Percentiles rank a stretch among this genome's conserved stretches.
phyloP scores from a whole-genome alignment of 805 yeast genomes.

The Saturnispora diversa region DNA sequence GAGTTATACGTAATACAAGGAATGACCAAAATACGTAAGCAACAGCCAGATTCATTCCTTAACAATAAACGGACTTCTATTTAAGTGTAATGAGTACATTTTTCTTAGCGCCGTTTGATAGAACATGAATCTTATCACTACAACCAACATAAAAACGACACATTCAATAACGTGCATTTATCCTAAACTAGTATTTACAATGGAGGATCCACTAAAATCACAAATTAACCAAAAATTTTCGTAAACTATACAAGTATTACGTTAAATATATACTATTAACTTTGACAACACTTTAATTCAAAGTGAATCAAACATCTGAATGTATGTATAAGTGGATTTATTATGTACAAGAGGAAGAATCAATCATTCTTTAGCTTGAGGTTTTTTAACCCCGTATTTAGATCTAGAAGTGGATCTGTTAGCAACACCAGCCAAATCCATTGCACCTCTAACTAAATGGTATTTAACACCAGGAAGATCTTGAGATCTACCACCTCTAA shows the following conservation, averaged over 20 bases:
- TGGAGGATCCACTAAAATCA: too few relatives aligned
- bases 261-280: background rate
- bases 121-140: too few relatives aligned
- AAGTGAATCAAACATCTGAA: background rate
- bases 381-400: conserved; percentile 88
- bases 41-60: too few relatives aligned
- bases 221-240: conserved; percentile 2
- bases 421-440: conserved; percentile 91
- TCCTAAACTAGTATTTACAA: too few relatives aligned
- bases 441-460: conserved; percentile 86
- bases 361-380: conserved; percentile 37
- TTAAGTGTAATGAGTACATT: too few relatives aligned
- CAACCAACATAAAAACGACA: too few relatives aligned
- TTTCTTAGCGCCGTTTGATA: too few relatives aligned
- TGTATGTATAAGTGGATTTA: too few relatives aligned
- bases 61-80: too few relatives aligned
- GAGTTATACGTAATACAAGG: too few relatives aligned
- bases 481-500: conserved; percentile 97
- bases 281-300: background rate
- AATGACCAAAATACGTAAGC: too few relatives aligned
- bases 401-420: conserved; percentile 85
- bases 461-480: conserved; percentile 98
- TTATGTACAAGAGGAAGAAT: conserved; percentile 9
- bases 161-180: too few relatives aligned
- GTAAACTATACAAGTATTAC: conserved; percentile 14